Evolutionary conservation across 106 monocot species (phyloP), one percentile per base, ranked within the genome.

Genomic region (Dactylorhiza incarnata): DNA sequence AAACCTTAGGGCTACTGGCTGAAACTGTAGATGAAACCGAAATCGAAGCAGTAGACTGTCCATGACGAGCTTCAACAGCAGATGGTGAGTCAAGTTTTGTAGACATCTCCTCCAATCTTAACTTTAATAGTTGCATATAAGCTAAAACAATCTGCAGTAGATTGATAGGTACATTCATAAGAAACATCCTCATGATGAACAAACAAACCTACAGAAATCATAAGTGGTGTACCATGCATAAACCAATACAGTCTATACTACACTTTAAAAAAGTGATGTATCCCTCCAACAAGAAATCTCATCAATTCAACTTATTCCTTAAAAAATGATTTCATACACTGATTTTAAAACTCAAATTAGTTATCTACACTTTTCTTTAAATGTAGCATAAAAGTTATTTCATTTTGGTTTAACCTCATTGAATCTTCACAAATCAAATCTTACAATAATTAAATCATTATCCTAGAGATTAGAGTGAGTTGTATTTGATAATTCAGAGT

Each of bases 1-100:
- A 89, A 45, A 91, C 79, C 82, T 88, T 97, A 51, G 87, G 84
- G 47, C 82, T 84, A 71, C 68, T 89, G 54, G 86, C 53, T 68
- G 79, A 53, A 74, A 51, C 67, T 16, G 75, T 23, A 76, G 86
- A 46, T 76, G 81, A 54, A 74, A 49, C 37, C 7, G 78, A 72
- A 49, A 78, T 25, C 25, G 84, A 69, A 73, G 71, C 61, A 17
- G 72, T 51, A 43, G 78, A 72, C 43, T 86, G 88, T 14, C 51
- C 66, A 75, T 10, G 77, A 16, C 49, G 78, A 72, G 82, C 45
- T 74, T 87, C 87, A 25, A 50, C 82, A 50, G 81, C 15, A 80
- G 84, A 80, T 37, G 77, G 9, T 46, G 82, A 48, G 72, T 88
- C 88, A 46, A 86, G 54, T 49, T 90, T 90, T 49, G 89, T 75